Percentiles rank a stretch among this genome's conserved stretches.
These are phyloP conservation scores for Clitoria ternatea DNA, from an alignment of 306 rosid genomes.

Conservation along the genomic window DNA sequence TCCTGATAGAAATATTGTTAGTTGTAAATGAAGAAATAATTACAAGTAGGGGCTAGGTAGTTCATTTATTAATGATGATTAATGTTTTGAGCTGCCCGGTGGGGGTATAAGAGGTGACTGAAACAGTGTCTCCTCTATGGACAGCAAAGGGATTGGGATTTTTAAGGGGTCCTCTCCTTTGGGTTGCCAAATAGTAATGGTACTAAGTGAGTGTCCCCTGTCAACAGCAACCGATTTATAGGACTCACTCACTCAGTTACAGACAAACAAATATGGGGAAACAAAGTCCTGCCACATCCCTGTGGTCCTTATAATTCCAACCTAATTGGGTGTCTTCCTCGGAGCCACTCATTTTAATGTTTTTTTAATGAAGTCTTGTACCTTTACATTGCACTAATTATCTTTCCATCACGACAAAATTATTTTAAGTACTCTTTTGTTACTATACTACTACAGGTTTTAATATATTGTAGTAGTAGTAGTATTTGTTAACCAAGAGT, in stretches of 20 bases:
- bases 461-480: too few relatives aligned
- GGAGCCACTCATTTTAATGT: conserved; percentile 1
- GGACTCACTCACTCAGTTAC: neutral
- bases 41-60: too few relatives aligned
- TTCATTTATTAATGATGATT: too few relatives aligned
- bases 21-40: too few relatives aligned
- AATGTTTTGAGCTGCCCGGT: neutral
- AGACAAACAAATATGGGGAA: neutral
- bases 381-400: neutral
- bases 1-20: too few relatives aligned
- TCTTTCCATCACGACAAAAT: too few relatives aligned
- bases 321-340: conserved; percentile 4
- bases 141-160: neutral
- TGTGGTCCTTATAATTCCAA: neutral
- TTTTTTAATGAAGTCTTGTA: neutral
- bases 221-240: neutral
- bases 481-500: too few relatives aligned
- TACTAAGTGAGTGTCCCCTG: neutral
- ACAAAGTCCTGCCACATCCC: neutral
- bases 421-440: too few relatives aligned
- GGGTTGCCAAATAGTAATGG: neutral
- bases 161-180: neutral
- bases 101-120: neutral
- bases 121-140: conserved; percentile 5
- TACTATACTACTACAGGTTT: too few relatives aligned